Evolutionary conservation across 2,329 filamentous ascomycete species (phyloP), one percentile per base, ranked within the genome.

Genomic region (Hansfordia pulvinata): DNA sequence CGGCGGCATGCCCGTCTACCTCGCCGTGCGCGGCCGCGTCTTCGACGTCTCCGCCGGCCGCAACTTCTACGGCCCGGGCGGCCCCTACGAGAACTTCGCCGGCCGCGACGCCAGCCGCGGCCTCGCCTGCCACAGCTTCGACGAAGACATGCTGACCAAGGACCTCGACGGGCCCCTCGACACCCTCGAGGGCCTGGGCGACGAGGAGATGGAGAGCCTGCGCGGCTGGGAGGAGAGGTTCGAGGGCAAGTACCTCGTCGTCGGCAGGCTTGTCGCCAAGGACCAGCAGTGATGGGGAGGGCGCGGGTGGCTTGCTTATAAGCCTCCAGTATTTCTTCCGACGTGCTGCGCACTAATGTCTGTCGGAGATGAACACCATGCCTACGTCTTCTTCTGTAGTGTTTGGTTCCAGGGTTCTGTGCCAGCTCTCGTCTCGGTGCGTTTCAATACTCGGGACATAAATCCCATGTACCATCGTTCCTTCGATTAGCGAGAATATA

Each of bases 51-150:
- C 16, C 14, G 7, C 17, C 10, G 13, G 22, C 3, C 17, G 26
- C 19, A 28, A 92, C 60, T 96, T 96, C 54, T 98, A 98, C 57
- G 90, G 90, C 4, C 90, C 90, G 12, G 86, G 85, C 9, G 88
- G 88, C 0, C 85, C 88, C 2, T 98, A 98, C 53, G 76, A 77
- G 52, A 96, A 96, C 59, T 98, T 98, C 48, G 90, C 90, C 1
- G 90, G 90, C 1, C 65, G 86, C 20, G 90, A 98, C 54, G 90
- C 90, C 12, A 84, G 72, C 37, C 69, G 88, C 27, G 90, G 90
- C 1, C 58, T 98, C 33, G 88, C 90, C 2, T 82, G 72, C 52
- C 83, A 86, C 32, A 93, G 83, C 58, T 96, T 98, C 52, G 90
- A 94, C 49, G 73, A 82, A 61, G 80, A 86, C 6, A 93, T 96